Percentiles rank a stretch among this genome's conserved stretches.
phyloP scores from a whole-genome alignment of 2,329 filamentous ascomycete genomes.

The Ophiostoma himal-ulmi region DNA sequence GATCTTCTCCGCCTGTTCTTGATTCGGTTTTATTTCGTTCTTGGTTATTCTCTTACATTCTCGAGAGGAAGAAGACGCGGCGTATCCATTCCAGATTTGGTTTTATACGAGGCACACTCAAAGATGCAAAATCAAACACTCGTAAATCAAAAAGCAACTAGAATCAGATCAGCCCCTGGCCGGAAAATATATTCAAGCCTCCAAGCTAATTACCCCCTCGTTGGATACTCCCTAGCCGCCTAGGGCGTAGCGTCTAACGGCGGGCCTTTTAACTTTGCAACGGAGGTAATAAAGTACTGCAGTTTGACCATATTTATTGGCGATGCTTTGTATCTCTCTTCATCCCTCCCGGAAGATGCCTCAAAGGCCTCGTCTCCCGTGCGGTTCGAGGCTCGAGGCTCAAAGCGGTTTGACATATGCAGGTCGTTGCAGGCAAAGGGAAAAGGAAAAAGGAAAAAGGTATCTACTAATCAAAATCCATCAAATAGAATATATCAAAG shows the following conservation, averaged over 20 bases:
- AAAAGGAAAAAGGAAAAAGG: no score
- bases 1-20: not conserved
- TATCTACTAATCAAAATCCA: no score
- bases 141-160: not conserved
- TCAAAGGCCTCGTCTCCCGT: not conserved
- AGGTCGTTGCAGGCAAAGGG: no score
- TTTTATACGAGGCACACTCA: no score
- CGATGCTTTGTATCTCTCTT: not conserved
- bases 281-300: not conserved
- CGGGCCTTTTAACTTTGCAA: not conserved
- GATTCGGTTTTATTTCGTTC: not conserved
- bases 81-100: not conserved
- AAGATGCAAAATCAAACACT: no score
- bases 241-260: slow-evolving; percentile 5
- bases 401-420: no score
- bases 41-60: not conserved
- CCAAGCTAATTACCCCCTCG: not conserved
- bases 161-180: not conserved
- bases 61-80: not conserved
- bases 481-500: no score
- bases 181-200: not conserved
- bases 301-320: no score
- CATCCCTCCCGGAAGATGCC: not conserved
- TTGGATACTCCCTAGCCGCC: not conserved
- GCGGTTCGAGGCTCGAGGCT: not conserved